Percentiles rank a stretch among this genome's conserved stretches.
These are phyloP conservation scores for Plectranthus barbatus DNA, from an alignment of 257 asterid species.

Conservation along the genomic window DNA sequence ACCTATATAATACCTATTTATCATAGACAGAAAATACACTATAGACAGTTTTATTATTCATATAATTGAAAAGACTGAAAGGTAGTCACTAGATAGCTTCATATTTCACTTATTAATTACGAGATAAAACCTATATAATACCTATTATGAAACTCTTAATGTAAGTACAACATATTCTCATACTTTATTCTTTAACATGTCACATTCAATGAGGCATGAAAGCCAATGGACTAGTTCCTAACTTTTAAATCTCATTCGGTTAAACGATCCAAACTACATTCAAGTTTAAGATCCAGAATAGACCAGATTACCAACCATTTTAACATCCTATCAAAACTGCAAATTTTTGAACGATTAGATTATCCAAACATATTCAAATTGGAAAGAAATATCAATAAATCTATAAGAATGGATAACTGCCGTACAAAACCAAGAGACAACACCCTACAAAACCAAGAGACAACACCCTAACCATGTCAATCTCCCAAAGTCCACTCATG, in stretches of 20 bases:
- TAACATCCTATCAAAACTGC: background rate
- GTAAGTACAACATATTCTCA: background rate
- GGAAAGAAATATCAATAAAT: background rate
- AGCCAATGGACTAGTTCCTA: background rate
- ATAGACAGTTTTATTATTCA: background rate
- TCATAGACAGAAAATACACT: too few relatives aligned
- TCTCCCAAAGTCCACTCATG: background rate
- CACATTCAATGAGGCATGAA: background rate
- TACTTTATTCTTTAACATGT: background rate
- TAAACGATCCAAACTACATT: background rate
- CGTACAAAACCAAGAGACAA: background rate
- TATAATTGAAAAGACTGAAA: background rate
- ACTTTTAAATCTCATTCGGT: background rate
- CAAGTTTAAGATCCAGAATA: background rate
- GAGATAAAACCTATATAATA: background rate
- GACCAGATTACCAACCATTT: background rate
- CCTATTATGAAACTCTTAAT: background rate
- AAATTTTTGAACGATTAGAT: background rate
- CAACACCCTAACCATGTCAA: background rate
- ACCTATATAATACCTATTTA: background rate
- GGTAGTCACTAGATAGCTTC: background rate
- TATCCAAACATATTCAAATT: background rate
- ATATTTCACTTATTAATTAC: background rate
- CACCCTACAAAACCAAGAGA: background rate
- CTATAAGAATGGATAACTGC: background rate